phyloP scores from a whole-genome alignment of 2,329 filamentous ascomycete genomes.

The Aspergillus spinulosporus region DNA sequence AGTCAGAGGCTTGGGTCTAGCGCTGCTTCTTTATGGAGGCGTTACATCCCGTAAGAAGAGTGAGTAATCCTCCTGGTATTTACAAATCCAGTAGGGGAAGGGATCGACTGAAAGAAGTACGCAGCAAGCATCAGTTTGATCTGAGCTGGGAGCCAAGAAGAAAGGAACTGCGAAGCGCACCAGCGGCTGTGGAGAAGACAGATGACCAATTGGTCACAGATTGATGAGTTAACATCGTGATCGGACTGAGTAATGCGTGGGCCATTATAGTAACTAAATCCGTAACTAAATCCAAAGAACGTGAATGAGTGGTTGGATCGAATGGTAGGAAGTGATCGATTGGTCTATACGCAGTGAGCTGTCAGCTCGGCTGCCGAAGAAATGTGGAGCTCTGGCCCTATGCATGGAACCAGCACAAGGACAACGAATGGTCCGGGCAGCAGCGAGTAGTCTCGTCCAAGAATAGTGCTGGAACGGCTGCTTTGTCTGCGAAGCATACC shows the following conservation, averaged over 20 bases:
- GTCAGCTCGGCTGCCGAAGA: not conserved
- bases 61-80: not conserved
- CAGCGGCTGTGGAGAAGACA: not conserved
- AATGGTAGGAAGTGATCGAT: not conserved
- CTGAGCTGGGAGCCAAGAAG: not conserved
- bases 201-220: not conserved
- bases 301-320: not conserved
- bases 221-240: not conserved
- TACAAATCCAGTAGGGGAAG: not conserved
- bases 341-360: not conserved
- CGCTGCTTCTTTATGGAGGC: not conserved
- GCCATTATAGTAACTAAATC: not conserved
- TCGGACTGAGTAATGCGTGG: not conserved
- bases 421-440: no score
- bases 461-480: not conserved
- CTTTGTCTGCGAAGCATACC: not conserved
- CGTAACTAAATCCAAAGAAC: not conserved
- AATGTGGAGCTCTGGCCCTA: not conserved
- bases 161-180: not conserved
- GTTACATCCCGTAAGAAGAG: conserved; percentile 2
- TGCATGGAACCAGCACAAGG: not conserved
- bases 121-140: not conserved
- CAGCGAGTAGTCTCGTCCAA: not conserved
- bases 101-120: not conserved
- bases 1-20: no score